These are phyloP conservation scores for Aspergillus olivimuriae DNA, from an alignment of 495 filamentous ascomycete genomes.

Conservation along the genomic window DNA sequence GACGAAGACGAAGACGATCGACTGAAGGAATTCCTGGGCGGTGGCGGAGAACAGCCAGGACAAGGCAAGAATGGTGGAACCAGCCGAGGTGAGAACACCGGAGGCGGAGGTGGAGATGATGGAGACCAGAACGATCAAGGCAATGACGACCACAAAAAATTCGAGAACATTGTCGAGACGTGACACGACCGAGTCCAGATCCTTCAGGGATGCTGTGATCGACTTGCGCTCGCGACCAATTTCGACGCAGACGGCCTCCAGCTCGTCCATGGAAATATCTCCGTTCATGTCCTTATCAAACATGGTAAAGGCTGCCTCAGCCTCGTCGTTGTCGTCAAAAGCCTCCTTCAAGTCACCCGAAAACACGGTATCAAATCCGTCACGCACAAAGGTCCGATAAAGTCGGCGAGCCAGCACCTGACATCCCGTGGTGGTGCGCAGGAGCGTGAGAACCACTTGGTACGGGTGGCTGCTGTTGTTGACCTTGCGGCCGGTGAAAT, in stretches of 20 bases:
- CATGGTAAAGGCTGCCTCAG: slow-evolving; percentile 84
- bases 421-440: slow-evolving; percentile 64
- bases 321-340: slow-evolving; percentile 81
- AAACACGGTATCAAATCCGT: slow-evolving; percentile 67
- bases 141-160: slow-evolving; percentile 74
- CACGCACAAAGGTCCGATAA: slow-evolving; percentile 81
- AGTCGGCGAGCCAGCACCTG: slow-evolving; percentile 85
- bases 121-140: slow-evolving; percentile 78
- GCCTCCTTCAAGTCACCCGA: slow-evolving; percentile 72
- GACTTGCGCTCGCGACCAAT: slow-evolving; percentile 93
- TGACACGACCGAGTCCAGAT: slow-evolving; percentile 89
- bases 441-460: slow-evolving; percentile 70
- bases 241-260: slow-evolving; percentile 89
- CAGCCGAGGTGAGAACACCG: slow-evolving; percentile 76
- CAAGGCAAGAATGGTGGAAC: slow-evolving; percentile 77
- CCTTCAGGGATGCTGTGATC: slow-evolving; percentile 89
- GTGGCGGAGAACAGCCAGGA: slow-evolving; percentile 91
- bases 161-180: slow-evolving; percentile 85
- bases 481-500: slow-evolving; percentile 81
- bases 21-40: slow-evolving; percentile 88
- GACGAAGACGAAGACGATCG: slow-evolving; percentile 91
- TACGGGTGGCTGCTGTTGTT: slow-evolving; percentile 72
- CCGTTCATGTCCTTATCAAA: slow-evolving; percentile 98
- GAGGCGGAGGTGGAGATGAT: slow-evolving; percentile 85
- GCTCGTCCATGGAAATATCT: slow-evolving; percentile 92